phyloP scores from a whole-genome alignment of 176 grass and related monocot genomes.

The Eragrostis nindensis region DNA sequence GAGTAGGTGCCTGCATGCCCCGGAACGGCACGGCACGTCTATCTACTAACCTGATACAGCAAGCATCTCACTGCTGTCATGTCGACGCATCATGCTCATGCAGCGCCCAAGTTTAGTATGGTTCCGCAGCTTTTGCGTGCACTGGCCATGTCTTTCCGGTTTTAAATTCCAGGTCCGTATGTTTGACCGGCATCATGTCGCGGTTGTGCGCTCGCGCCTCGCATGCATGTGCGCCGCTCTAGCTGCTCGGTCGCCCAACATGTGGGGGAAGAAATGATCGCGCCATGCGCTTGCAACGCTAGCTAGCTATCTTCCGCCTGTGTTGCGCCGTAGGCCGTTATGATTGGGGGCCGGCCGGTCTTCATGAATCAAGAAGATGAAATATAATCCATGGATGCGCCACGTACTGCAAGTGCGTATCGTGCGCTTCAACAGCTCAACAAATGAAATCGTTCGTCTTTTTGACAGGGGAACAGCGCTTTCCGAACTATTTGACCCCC shows the following conservation, averaged over 20 bases:
- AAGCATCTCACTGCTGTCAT: neutral
- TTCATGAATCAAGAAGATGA: neutral
- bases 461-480: neutral
- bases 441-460: neutral
- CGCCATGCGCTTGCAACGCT: too few relatives aligned
- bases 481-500: constrained; percentile 27
- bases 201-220: neutral
- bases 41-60: neutral
- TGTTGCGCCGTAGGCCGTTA: neutral
- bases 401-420: neutral
- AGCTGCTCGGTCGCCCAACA: constrained; percentile 39
- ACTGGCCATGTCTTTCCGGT: neutral
- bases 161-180: neutral
- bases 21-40: constrained; percentile 13
- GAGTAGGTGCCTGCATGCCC: constrained; percentile 27
- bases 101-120: neutral
- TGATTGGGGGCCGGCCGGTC: constrained; percentile 1
- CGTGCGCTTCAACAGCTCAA: neutral
- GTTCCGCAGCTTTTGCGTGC: neutral
- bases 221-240: constrained; percentile 42
- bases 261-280: constrained; percentile 13
- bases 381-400: too few relatives aligned
- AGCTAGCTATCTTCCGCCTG: neutral
- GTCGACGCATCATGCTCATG: neutral
- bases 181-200: constrained; percentile 40